Base-by-base conservation (phyloP, 2,329 filamentous ascomycete genomes). In the Leptographium lundbergii region DNA sequence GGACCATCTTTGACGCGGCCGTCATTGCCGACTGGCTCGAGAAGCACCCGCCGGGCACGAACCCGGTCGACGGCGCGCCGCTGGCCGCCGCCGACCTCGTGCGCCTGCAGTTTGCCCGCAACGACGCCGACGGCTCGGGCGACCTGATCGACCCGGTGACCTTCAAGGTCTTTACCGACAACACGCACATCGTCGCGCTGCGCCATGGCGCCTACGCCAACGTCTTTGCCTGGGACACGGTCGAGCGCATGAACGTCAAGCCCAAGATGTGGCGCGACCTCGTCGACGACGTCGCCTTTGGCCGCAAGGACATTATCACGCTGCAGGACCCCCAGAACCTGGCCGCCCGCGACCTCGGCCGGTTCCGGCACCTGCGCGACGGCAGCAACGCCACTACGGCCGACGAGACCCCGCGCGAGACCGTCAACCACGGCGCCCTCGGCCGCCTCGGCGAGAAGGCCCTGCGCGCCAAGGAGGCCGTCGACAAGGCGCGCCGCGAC, bases 101-200 rank as follows among this genome's bases (percentile, higher is more conserved):
- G 69, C 90, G 91, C 68, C 82, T 99, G 63, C 87, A 91, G 69
- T 96, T 97, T 72, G 81, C 89, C 61, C 91, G 92, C 70, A 99
- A 97, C 71, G 88, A 91, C 57, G 87, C 91, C 62, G 80, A 83
- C 62, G 79, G 76, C 19, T 77, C 80, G 61, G 88, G 84, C 57
- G 94, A 97, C 66, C 88, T 94, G 67, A 89, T 97, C 63, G 94
- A 99, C 67, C 95, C 94, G 0, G 92, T 99, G 54, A 96, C 91
- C 0, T 97, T 89, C 78, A 99, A 99, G 72, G 88, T 95, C 50
- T 90, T 99, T 68, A 99, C 94, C 54, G 91, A 99, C 71, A 97
- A 97, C 72, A 97, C 94, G 4, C 94, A 97, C 72, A 89, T 99
- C 60, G 89, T 97, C 53, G 92, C 91, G 19, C 79, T 99, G 63